Conservation (phyloP, 345 rosid genomes). For the Luvunga scandens region DNA sequence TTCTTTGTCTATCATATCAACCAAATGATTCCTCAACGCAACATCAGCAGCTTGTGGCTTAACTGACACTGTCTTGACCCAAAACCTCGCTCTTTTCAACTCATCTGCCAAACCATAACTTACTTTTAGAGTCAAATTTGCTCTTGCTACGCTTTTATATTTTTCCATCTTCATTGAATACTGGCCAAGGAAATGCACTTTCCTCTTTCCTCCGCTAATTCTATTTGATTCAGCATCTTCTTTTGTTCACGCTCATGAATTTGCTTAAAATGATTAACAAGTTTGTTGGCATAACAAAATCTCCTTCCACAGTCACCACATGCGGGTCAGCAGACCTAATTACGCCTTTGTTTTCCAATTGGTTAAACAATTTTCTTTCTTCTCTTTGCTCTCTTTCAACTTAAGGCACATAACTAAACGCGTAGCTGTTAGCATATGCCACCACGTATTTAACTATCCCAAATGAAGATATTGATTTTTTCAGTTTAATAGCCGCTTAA, state of each 20-base stretch:
- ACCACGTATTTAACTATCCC: slow-evolving; percentile 52
- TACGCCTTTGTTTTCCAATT: slow-evolving; percentile 57
- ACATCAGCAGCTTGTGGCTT: no score
- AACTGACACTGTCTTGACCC: neutral
- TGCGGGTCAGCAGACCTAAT: slow-evolving; percentile 54
- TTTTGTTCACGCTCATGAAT: slow-evolving; percentile 69
- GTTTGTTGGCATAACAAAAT: slow-evolving; percentile 69
- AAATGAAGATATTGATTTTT: slow-evolving; percentile 54
- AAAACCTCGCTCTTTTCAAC: slow-evolving; percentile 69
- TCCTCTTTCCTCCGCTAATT: slow-evolving; percentile 72
- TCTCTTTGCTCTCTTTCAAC: slow-evolving; percentile 51
- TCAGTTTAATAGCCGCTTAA: slow-evolving; percentile 73
- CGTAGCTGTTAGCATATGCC: slow-evolving; percentile 68
- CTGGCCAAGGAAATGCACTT: slow-evolving; percentile 65
- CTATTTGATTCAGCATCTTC: slow-evolving; percentile 76
- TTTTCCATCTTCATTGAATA: slow-evolving; percentile 75
- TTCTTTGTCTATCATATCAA: slow-evolving; percentile 69
- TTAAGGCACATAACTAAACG: slow-evolving; percentile 54
- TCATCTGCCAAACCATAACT: slow-evolving; percentile 76
- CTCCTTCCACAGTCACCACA: slow-evolving; percentile 70
- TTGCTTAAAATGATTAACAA: slow-evolving; percentile 41
- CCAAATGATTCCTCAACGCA: slow-evolving; percentile 44
- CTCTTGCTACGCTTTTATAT: slow-evolving; percentile 58
- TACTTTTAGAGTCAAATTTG: slow-evolving; percentile 51
- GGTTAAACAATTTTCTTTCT: slow-evolving; percentile 52